These are phyloP conservation scores for Cercophora scortea DNA, from an alignment of 495 filamentous ascomycete species.

Conservation along the genomic window DNA sequence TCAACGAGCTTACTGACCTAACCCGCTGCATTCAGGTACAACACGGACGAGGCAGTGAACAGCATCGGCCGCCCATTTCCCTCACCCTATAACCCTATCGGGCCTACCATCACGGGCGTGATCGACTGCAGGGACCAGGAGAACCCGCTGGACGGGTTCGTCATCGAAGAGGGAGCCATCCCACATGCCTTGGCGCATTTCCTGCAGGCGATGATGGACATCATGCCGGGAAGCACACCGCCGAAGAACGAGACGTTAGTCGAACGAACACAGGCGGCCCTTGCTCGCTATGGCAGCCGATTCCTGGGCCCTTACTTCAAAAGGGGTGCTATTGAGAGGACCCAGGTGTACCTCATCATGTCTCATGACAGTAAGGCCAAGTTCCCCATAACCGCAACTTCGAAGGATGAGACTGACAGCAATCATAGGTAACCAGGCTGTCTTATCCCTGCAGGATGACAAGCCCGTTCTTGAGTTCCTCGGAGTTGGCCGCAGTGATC, in stretches of 20 bases:
- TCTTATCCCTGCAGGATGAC: slow-evolving; percentile 50
- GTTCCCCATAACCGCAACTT: not conserved
- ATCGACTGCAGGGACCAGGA: slow-evolving; percentile 53
- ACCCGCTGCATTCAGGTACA: slow-evolving; percentile 38
- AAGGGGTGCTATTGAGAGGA: slow-evolving; percentile 48
- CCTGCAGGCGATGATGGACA: slow-evolving; percentile 49
- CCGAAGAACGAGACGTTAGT: slow-evolving; percentile 30
- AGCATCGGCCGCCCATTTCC: slow-evolving; percentile 43
- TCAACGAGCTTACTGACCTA: too few relatives aligned
- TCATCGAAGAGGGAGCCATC: slow-evolving; percentile 59
- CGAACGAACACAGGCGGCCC: slow-evolving; percentile 33
- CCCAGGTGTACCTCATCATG: slow-evolving; percentile 64
- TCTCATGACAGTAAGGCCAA: slow-evolving; percentile 49
- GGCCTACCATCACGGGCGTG: slow-evolving; percentile 56
- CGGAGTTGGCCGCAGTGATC: slow-evolving; percentile 46
- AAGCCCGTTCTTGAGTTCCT: slow-evolving; percentile 52
- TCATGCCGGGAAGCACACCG: slow-evolving; percentile 43
- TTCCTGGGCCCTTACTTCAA: slow-evolving; percentile 50
- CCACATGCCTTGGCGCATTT: slow-evolving; percentile 48
- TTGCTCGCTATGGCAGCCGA: slow-evolving; percentile 41
- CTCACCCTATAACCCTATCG: slow-evolving; percentile 44
- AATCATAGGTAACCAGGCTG: slow-evolving; percentile 45
- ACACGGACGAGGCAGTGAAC: slow-evolving; percentile 48
- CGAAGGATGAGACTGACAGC: slow-evolving; percentile 4
- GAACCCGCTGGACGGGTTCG: slow-evolving; percentile 53